A percentile compares a stretch with the other conserved stretches of the same genome.
phyloP scores from a whole-genome alignment of 805 yeast genomes.

The Clavispora phyllophila region DNA sequence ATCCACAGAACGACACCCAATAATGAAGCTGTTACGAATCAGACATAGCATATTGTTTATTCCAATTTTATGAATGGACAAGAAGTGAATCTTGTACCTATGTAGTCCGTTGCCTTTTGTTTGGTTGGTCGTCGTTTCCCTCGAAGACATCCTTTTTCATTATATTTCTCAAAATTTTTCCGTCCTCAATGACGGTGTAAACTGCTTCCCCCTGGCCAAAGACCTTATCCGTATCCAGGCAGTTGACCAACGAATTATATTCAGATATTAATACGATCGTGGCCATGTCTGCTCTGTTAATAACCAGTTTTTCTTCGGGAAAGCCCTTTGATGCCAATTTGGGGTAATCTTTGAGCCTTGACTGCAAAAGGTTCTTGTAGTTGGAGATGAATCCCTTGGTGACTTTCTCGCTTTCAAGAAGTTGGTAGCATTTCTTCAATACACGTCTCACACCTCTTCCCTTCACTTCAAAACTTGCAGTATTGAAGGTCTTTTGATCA shows the following conservation, averaged over 20 bases:
- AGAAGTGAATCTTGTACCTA: background rate
- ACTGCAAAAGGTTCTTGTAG: constrained; percentile 27
- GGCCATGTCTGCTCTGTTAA: constrained; percentile 42
- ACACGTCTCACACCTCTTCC: constrained; percentile 40
- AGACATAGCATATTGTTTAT: too few relatives aligned
- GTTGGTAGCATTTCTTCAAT: constrained; percentile 56
- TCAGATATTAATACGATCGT: constrained; percentile 54
- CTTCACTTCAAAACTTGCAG: constrained; percentile 19
- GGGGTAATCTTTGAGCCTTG: constrained; percentile 48
- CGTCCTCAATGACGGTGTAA: constrained; percentile 50
- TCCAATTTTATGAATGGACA: too few relatives aligned
- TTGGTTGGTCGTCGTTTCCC: constrained; percentile 14
- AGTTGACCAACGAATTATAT: constrained; percentile 41
- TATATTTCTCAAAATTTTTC: constrained; percentile 53
- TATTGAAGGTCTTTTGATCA: constrained; percentile 18
- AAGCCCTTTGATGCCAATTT: constrained; percentile 20
- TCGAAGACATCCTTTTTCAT: constrained; percentile 40
- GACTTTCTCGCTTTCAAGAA: constrained; percentile 47
- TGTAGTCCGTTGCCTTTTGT: constrained; percentile 9
- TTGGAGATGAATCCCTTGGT: constrained; percentile 34
- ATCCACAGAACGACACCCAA: background rate
- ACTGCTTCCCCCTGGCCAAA: constrained; percentile 20
- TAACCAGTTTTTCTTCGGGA: constrained; percentile 1
- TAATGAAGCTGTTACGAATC: too few relatives aligned
- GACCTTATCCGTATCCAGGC: constrained; percentile 26